Evolutionary conservation across 2,329 filamentous ascomycete species (phyloP).

Genomic region (Pseudohalonectria lignicola): DNA sequence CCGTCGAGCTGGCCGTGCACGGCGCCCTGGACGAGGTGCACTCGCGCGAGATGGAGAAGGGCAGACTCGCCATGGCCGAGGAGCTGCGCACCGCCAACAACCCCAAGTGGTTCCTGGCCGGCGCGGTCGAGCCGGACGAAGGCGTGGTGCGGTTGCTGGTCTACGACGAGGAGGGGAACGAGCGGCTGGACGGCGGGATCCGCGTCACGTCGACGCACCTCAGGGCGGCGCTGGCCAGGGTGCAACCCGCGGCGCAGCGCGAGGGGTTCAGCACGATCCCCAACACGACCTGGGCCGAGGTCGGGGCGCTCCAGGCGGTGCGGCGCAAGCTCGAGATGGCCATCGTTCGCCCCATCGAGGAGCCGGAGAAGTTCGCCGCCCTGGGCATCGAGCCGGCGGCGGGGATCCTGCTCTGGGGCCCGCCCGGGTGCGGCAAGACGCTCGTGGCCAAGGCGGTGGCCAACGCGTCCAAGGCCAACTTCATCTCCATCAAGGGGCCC

Average conservation of each 20-base stretch:
- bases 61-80: neutral
- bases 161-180: neutral
- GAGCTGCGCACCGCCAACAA: neutral
- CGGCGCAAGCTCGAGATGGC: slow-evolving; percentile 73
- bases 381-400: slow-evolving; percentile 74
- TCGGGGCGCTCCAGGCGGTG: slow-evolving; percentile 72
- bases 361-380: slow-evolving; percentile 63
- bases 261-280: slow-evolving; percentile 95
- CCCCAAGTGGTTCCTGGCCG: neutral
- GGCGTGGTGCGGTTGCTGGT: neutral
- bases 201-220: slow-evolving; percentile 48
- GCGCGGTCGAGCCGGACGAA: neutral
- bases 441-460: slow-evolving; percentile 92
- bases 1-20: slow-evolving; percentile 35
- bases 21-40: slow-evolving; percentile 10
- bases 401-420: slow-evolving; percentile 90
- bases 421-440: slow-evolving; percentile 93
- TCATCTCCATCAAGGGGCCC: slow-evolving; percentile 95
- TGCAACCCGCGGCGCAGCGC: slow-evolving; percentile 73
- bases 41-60: neutral
- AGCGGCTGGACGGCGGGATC: neutral
- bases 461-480: slow-evolving; percentile 91
- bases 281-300: slow-evolving; percentile 84
- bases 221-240: slow-evolving; percentile 58
- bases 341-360: slow-evolving; percentile 81